Base-by-base conservation (phyloP, 1,139 yeast species). In the Blastobotrys illinoisensis region DNA sequence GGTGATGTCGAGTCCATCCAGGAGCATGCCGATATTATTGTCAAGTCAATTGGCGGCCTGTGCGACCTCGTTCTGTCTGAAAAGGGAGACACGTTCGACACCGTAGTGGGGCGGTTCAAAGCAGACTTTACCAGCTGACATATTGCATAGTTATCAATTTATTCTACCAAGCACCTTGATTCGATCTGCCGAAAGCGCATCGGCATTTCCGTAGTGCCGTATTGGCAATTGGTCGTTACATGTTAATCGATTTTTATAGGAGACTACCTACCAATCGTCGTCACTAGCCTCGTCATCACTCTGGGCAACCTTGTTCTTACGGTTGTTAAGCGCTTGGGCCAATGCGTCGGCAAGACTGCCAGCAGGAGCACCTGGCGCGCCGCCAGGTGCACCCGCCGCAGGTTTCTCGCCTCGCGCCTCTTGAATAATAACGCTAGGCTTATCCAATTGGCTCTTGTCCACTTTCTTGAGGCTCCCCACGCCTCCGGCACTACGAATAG, bases 201-300 rank as follows among this genome's bases (percentile, higher is more conserved):
- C n/a, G n/a, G n/a, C n/a, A n/a, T n/a, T n/a, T n/a, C n/a, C n/a
- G n/a, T n/a, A n/a, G n/a, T n/a, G n/a, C n/a, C n/a, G n/a, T n/a
- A n/a, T n/a, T n/a, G n/a, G n/a, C n/a, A n/a, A n/a, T n/a, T n/a
- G n/a, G n/a, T n/a, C n/a, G n/a, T n/a, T n/a, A n/a, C n/a, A n/a
- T n/a, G 18, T 19, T 43, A 43, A 18, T 7, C 21, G n/a, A 9
- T 11, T 13, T 43, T 16, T 43, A 2, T 43, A 5, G n/a, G n/a
- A 21, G 13, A 40, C 20, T 40, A 28, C 28, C 53, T 62, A 68
- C 86, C 86, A 82, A 51, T 82, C 87, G 59, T 82, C 88, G 44
- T 81, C 83, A 53, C 83, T 86, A 58, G 88, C 95, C 62, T 91
- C 97, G 60, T 87, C 95, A 63, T 89, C 97, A 64, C 91, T 86